Evolutionary conservation across 2,329 filamentous ascomycete genomes (phyloP), one percentile per base, ranked within the genome.

Genomic region (Rachicladosporium sp.): DNA sequence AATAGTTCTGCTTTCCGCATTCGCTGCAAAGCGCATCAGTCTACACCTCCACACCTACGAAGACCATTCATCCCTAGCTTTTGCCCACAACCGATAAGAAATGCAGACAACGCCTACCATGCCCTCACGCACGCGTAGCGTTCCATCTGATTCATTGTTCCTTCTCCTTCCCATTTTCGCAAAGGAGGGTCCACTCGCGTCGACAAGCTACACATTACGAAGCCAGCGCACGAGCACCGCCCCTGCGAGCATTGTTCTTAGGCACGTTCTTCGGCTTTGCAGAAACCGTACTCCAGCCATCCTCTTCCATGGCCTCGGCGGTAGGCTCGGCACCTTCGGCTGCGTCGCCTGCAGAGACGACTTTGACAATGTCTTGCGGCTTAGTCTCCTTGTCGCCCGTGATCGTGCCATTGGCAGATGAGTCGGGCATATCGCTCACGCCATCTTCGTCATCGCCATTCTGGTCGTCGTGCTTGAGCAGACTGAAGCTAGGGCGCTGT

Each of bases 231-330:
- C 67, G 62, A 37, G 61, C 50, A 37, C 62, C 60, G 33, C 54
- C 59, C 46, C 65, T 61, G 44, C 56, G 58, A 44, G 58, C 61
- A 8, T 27, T 27, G 23, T 27, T 27, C 23, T 27, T 27, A 7
- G 23, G 23, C 23, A 27, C 23, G 49, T 60, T 66, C 57, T 68
- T 68, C 29, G 58, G 53, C 46, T 68, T 64, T 37, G 64, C 61
- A 27, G 64, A 57, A 34, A 73, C 69, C 31, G 68, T 71, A 50
- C 64, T 69, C 68, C 69, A 73, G 46, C 69, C 69, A 37, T 72
- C 69, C 7, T 70, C 68, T 37, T 71, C 68, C 34, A 70, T 53
- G 10, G 52, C 51, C 50, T 70, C 62, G 11, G 68, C 64, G 23
- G 66, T 67, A 31, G 59, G 54, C 29, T 60, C 59, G 3, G 57